A percentile compares a stretch with the other conserved stretches of the same genome.
Conservation (phyloP, 495 filamentous ascomycete genomes). For the Daldinia childiae region DNA sequence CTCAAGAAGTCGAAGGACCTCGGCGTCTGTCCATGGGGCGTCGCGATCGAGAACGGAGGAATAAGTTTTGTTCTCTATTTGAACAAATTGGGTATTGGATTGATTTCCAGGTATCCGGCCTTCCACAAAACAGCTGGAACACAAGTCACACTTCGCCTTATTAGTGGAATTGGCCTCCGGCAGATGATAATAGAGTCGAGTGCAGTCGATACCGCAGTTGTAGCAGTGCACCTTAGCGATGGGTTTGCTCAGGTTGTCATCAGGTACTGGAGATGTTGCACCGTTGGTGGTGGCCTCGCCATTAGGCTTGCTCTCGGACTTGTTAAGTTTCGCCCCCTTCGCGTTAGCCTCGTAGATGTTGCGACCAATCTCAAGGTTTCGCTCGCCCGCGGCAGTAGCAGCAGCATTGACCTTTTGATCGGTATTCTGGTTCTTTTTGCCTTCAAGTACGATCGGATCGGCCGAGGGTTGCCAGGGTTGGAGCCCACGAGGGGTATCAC, state of each 20-base stretch:
- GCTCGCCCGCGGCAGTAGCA: conserved; percentile 77
- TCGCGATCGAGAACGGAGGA: conserved; percentile 78
- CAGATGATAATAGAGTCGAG: conserved; percentile 88
- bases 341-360: conserved; percentile 95
- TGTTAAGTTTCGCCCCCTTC: conserved; percentile 78
- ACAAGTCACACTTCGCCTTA: conserved; percentile 82
- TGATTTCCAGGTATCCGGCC: conserved; percentile 79
- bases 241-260: conserved; percentile 67
- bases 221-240: conserved; percentile 75
- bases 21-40: conserved; percentile 88
- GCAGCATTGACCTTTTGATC: conserved; percentile 70
- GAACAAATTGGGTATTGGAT: conserved; percentile 77
- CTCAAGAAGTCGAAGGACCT: conserved; percentile 85
- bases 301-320: conserved; percentile 67
- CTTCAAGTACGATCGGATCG: conserved; percentile 69
- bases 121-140: conserved; percentile 87
- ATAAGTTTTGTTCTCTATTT: conserved; percentile 86
- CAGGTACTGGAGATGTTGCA: conserved; percentile 53
- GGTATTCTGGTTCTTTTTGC: conserved; percentile 79
- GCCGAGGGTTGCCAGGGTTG: conserved; percentile 93
- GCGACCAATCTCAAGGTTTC: conserved; percentile 89
- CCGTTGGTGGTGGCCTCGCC: conserved; percentile 75
- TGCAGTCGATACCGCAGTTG: conserved; percentile 93
- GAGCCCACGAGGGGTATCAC: conserved; percentile 92
- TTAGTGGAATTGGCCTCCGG: conserved; percentile 64